These are phyloP conservation scores for Entonaema liquescens DNA, from an alignment of 495 filamentous ascomycete genomes.

Conservation along the genomic window DNA sequence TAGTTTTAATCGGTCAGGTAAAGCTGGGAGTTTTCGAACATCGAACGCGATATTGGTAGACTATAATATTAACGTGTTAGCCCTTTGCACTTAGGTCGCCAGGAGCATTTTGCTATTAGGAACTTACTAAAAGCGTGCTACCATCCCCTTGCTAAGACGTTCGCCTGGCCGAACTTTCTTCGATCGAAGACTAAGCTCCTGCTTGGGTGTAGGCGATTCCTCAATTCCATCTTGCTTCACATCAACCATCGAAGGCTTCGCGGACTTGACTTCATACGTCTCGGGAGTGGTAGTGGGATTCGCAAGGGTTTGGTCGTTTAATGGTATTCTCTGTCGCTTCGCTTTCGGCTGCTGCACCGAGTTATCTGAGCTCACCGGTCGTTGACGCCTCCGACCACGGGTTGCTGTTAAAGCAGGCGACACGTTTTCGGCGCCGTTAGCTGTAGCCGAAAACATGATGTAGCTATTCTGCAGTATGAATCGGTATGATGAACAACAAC, in stretches of 20 bases:
- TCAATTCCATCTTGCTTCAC: constrained; percentile 57
- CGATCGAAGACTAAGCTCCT: constrained; percentile 68
- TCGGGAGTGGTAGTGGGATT: constrained; percentile 57
- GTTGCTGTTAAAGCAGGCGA: constrained; percentile 61
- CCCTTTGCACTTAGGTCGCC: constrained; percentile 1
- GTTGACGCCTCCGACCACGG: constrained; percentile 70
- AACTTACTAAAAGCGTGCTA: constrained; percentile 69
- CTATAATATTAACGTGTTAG: constrained; percentile 56
- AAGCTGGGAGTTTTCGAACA: constrained; percentile 81
- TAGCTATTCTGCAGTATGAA: constrained; percentile 1
- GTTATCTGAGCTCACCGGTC: constrained; percentile 70
- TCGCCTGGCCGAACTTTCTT: constrained; percentile 66
- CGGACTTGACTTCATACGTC: constrained; percentile 58
- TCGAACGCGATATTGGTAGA: constrained; percentile 87
- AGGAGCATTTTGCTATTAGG: constrained; percentile 4
- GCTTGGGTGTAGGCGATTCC: constrained; percentile 50
- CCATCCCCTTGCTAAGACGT: constrained; percentile 65
- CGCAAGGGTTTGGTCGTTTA: constrained; percentile 63
- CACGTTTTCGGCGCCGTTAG: constrained; percentile 49
- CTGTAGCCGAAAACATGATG: constrained; percentile 71
- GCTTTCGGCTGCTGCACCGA: constrained; percentile 71
- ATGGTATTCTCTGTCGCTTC: constrained; percentile 65
- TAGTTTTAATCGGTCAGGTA: constrained; percentile 76
- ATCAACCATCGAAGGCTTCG: constrained; percentile 52
- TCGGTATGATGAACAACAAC: constrained; percentile 8